These are phyloP conservation scores for Radiomyces spectabilis DNA, from an alignment of 192 early-diverging fungal species.

Conservation along the genomic window DNA sequence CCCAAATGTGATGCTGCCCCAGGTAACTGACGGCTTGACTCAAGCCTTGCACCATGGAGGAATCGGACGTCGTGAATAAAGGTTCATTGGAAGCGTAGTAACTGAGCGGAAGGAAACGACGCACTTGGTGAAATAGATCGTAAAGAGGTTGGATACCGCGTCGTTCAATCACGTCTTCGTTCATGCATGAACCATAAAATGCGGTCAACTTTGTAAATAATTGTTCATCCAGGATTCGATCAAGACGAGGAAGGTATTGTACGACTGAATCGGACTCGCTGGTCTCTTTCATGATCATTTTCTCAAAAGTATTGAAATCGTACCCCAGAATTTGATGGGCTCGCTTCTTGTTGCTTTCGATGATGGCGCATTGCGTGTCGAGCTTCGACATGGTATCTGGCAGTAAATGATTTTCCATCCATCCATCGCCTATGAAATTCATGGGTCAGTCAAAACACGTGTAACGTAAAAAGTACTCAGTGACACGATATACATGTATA, in stretches of 20 bases:
- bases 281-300: too few relatives aligned
- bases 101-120: conserved; percentile 28
- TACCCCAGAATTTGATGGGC: conserved; percentile 3
- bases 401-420: conserved; percentile 43
- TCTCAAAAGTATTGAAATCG: background rate
- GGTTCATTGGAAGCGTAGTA: conserved; percentile 28
- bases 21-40: conserved; percentile 1
- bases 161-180: conserved; percentile 35
- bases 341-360: background rate
- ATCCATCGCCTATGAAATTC: conserved; percentile 38
- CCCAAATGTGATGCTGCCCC: conserved; percentile 6
- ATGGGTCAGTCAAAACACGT: background rate
- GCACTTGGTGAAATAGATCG: conserved; percentile 32
- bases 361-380: background rate
- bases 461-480: background rate
- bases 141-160: conserved; percentile 34
- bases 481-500: conserved; percentile 53
- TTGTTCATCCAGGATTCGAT: conserved; percentile 33
- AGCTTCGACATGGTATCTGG: conserved; percentile 52
- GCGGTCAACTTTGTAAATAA: conserved; percentile 49
- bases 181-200: conserved; percentile 53
- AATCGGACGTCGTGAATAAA: conserved; percentile 8
- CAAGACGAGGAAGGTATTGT: conserved; percentile 14
- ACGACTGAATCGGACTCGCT: background rate
- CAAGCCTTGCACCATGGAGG: conserved; percentile 24